A percentile compares a stretch with the other conserved stretches of the same genome.
phyloP scores from a whole-genome alignment of 2,329 filamentous ascomycete species.

The Clarireedia homoeocarpa region DNA sequence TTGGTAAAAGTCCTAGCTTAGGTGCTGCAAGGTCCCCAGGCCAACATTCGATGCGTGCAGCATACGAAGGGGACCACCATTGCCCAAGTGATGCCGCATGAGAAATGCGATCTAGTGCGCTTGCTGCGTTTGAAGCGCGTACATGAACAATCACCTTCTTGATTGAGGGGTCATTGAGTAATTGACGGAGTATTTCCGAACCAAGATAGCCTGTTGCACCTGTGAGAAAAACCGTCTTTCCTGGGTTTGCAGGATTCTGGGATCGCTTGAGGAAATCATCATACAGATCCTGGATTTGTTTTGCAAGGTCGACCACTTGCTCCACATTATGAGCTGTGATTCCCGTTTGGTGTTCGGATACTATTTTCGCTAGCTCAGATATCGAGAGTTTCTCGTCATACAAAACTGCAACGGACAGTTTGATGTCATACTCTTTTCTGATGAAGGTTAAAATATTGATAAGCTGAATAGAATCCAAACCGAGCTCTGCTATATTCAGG shows the following conservation, averaged over 20 bases:
- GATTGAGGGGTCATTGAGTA: conserved; percentile 8
- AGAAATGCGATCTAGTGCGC: conserved; percentile 12
- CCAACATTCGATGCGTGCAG: conserved; percentile 20
- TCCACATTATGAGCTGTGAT: neutral
- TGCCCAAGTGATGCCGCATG: conserved; percentile 10
- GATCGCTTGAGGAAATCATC: neutral
- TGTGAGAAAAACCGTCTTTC: conserved; percentile 29
- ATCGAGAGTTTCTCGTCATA: conserved; percentile 2
- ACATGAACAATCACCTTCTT: conserved; percentile 20
- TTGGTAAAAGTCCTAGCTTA: conserved; percentile 58
- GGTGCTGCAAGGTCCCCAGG: conserved; percentile 66
- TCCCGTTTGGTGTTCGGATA: neutral
- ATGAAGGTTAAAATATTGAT: conserved; percentile 8
- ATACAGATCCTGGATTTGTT: conserved; percentile 2
- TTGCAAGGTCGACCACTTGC: conserved; percentile 1
- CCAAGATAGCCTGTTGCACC: conserved; percentile 37
- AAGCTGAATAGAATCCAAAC: conserved; percentile 7
- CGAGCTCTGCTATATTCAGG: neutral
- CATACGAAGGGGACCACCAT: conserved; percentile 20
- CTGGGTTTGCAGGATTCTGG: neutral
- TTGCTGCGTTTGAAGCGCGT: conserved; percentile 9
- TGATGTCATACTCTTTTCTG: conserved; percentile 6
- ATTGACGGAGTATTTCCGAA: conserved; percentile 29
- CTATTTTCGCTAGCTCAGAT: neutral
- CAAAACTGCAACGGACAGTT: neutral